These are phyloP conservation scores for Planoprotostelium fungivorum DNA, from an alignment of 78 protist genomes.

Conservation along the genomic window DNA sequence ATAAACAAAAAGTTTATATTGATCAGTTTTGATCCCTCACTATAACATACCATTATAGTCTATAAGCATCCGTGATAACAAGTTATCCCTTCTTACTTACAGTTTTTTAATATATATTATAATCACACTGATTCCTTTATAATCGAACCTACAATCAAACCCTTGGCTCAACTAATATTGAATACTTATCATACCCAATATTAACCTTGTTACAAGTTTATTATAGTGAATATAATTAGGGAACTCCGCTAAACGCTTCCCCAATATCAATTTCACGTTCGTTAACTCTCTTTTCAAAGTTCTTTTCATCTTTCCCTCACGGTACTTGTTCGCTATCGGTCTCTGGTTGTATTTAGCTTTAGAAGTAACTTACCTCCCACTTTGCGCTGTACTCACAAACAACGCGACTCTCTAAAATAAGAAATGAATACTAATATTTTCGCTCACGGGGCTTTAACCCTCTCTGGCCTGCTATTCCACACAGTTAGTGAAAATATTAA, in stretches of 20 bases:
- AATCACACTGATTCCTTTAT: too few relatives aligned
- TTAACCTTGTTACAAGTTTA: too few relatives aligned
- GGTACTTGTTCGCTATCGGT: constrained; percentile 92
- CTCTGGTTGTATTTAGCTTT: constrained; percentile 76
- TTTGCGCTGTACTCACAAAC: constrained; percentile 84
- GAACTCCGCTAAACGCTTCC: constrained; percentile 42
- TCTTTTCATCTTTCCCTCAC: constrained; percentile 92
- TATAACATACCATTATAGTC: not conserved
- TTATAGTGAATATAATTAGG: too few relatives aligned
- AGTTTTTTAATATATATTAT: too few relatives aligned
- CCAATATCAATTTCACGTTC: constrained; percentile 39
- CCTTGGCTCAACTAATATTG: too few relatives aligned
- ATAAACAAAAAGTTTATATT: not conserved
- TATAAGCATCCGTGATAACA: not conserved
- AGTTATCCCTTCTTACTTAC: too few relatives aligned
- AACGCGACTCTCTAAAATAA: constrained; percentile 70
- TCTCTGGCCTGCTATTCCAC: constrained; percentile 72
- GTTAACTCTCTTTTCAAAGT: constrained; percentile 86
- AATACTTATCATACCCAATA: too few relatives aligned
- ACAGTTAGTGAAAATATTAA: constrained; percentile 11
- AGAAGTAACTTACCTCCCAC: constrained; percentile 74
- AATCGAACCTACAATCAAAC: too few relatives aligned
- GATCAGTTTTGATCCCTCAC: not conserved
- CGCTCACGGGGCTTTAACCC: constrained; percentile 83
- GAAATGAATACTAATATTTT: not conserved